Evolutionary conservation across 2,329 filamentous ascomycete genomes (phyloP).

Genomic region (Zasmidium citrigriseum): DNA sequence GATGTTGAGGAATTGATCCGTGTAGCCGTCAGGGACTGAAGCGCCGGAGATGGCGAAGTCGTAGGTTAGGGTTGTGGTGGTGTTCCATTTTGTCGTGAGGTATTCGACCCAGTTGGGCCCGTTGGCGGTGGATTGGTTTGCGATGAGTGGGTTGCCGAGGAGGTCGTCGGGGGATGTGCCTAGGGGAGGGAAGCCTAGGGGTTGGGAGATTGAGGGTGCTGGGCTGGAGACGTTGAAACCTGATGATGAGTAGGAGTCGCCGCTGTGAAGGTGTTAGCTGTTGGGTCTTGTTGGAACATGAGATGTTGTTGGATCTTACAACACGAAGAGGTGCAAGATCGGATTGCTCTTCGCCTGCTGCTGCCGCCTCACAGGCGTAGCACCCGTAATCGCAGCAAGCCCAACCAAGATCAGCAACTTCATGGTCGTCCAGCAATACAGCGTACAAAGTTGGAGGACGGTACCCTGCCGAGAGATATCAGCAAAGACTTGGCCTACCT

Average conservation of each 20-base stretch:
- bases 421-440: not conserved
- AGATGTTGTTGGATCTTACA: not conserved
- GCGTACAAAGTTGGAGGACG: not conserved
- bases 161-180: constrained; percentile 4
- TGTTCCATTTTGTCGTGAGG: constrained; percentile 2
- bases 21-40: constrained; percentile 3
- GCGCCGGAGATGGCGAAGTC: constrained; percentile 6
- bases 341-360: not conserved
- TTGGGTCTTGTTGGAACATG: not conserved
- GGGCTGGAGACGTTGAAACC: constrained; percentile 2
- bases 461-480: not conserved
- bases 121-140: constrained; percentile 1
- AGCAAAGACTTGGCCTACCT: not conserved
- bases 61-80: constrained; percentile 1
- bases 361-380: not conserved
- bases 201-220: not conserved
- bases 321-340: constrained; percentile 2
- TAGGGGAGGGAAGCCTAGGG: constrained; percentile 5
- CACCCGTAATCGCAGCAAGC: not conserved
- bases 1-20: constrained; percentile 3
- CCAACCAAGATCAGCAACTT: not conserved
- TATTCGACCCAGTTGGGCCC: constrained; percentile 5
- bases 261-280: not conserved
- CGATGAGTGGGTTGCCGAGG: constrained; percentile 1
- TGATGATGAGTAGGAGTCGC: constrained; percentile 2